Evolutionary conservation across 495 filamentous ascomycete species (phyloP).

Genomic region (Alectoria sarmentosa): DNA sequence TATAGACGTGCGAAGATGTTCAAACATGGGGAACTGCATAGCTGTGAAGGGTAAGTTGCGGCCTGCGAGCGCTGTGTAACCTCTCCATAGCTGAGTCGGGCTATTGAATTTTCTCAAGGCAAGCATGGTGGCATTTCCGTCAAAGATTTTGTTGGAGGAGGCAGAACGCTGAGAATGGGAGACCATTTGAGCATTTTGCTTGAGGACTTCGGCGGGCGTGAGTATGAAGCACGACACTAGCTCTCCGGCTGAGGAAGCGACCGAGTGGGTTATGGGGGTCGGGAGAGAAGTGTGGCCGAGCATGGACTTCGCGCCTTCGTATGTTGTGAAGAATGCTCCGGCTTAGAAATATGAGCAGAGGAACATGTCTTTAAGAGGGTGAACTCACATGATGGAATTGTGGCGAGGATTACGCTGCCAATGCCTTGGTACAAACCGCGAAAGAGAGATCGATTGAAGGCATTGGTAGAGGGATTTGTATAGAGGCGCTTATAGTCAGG

Average conservation of each 20-base stretch:
- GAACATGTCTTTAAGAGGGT: not conserved
- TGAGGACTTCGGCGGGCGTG: slow-evolving; percentile 84
- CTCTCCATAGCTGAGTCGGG: slow-evolving; percentile 61
- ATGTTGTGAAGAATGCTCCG: slow-evolving; percentile 84
- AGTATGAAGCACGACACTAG: slow-evolving; percentile 77
- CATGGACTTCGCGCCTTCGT: slow-evolving; percentile 66
- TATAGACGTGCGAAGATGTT: slow-evolving; percentile 48
- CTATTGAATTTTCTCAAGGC: slow-evolving; percentile 48
- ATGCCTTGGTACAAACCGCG: slow-evolving; percentile 82
- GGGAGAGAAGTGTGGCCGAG: slow-evolving; percentile 45
- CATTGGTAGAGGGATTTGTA: slow-evolving; percentile 44
- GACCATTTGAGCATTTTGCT: slow-evolving; percentile 84
- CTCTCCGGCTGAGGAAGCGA: slow-evolving; percentile 68
- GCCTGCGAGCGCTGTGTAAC: slow-evolving; percentile 71
- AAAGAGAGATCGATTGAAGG: slow-evolving; percentile 52
- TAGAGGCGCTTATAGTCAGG: slow-evolving; percentile 61
- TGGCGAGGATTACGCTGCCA: slow-evolving; percentile 80
- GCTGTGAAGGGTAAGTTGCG: slow-evolving; percentile 83
- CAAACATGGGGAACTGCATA: slow-evolving; percentile 83
- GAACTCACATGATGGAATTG: slow-evolving; percentile 67
- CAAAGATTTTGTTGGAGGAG: slow-evolving; percentile 22
- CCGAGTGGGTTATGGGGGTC: slow-evolving; percentile 56
- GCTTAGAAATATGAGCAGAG: slow-evolving; percentile 40
- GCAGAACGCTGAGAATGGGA: slow-evolving; percentile 9
- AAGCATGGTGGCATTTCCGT: slow-evolving; percentile 42